These are phyloP conservation scores for Aphanocladium album DNA, from an alignment of 2,329 filamentous ascomycete genomes.

Conservation along the genomic window DNA sequence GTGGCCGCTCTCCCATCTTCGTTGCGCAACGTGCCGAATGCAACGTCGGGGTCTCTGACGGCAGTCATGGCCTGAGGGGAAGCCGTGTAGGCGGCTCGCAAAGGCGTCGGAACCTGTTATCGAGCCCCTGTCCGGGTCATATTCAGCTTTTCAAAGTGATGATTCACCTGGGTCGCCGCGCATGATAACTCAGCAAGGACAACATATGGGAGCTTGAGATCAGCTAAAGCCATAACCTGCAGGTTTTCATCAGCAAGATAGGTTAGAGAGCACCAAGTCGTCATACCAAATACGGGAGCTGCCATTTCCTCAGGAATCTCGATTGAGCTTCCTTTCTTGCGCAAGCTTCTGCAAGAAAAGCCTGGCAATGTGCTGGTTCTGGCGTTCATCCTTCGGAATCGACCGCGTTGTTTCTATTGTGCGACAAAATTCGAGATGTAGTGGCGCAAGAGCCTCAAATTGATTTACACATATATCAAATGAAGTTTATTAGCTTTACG, in stretches of 20 bases:
- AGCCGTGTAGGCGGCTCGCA: not conserved
- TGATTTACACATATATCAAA: not conserved
- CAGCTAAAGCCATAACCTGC: not conserved
- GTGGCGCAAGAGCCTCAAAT: not conserved
- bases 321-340: not conserved
- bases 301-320: not conserved
- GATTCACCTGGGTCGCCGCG: not conserved
- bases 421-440: not conserved
- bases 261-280: not conserved
- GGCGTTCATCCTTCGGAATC: not conserved
- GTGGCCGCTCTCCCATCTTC: not conserved
- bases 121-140: not conserved
- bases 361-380: not conserved
- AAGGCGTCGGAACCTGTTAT: not conserved
- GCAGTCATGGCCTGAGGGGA: not conserved
- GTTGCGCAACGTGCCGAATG: no score
- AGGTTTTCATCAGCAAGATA: not conserved
- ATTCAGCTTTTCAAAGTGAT: not conserved
- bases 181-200: not conserved
- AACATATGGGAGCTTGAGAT: not conserved
- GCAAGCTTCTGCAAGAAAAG: not conserved
- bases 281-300: not conserved
- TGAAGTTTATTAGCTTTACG: not conserved
- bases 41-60: not conserved
- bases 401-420: not conserved